A percentile compares a stretch with the other conserved stretches of the same genome.
Evolutionary conservation across 2,329 filamentous ascomycete genomes (phyloP).

Genomic region (Dactylellina leptospora): DNA sequence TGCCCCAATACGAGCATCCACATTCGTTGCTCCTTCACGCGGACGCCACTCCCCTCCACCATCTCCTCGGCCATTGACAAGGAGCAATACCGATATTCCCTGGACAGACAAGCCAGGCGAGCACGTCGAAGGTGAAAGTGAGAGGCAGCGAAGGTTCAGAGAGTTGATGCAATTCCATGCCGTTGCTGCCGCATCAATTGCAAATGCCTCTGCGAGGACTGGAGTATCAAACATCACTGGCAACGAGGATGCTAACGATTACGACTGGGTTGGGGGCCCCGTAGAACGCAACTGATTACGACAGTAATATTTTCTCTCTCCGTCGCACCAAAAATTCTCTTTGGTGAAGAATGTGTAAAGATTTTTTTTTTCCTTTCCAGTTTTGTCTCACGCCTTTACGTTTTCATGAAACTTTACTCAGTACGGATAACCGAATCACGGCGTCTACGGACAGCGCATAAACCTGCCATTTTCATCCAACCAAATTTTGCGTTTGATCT

Average conservation of each 20-base stretch:
- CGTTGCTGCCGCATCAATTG: constrained; percentile 40
- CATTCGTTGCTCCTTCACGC: constrained; percentile 18
- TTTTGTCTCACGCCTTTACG: constrained; percentile 7
- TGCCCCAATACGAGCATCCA: not conserved
- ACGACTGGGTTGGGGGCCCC: constrained; percentile 38
- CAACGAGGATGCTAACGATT: constrained; percentile 37
- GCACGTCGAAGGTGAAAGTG: constrained; percentile 32
- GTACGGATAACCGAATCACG: not conserved
- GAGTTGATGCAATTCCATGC: constrained; percentile 52
- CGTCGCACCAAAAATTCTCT: too few species aligned
- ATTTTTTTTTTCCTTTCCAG: not conserved
- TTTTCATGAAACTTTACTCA: not conserved
- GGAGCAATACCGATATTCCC: constrained; percentile 46
- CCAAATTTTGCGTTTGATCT: too few species aligned
- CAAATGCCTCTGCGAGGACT: constrained; percentile 45
- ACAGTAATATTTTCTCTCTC: constrained; percentile 8
- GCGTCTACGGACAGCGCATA: constrained; percentile 16
- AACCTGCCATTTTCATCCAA: not conserved
- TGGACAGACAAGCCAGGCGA: constrained; percentile 35
- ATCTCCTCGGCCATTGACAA: constrained; percentile 11
- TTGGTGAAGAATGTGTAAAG: too few species aligned
- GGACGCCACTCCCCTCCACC: constrained; percentile 1
- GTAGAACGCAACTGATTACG: constrained; percentile 14
- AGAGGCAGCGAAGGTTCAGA: constrained; percentile 35
- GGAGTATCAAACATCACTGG: constrained; percentile 45